Percentiles rank a stretch among this genome's conserved stretches.
Evolutionary conservation across 2,329 filamentous ascomycete species (phyloP).

Genomic region (Talaromyces sp.): DNA sequence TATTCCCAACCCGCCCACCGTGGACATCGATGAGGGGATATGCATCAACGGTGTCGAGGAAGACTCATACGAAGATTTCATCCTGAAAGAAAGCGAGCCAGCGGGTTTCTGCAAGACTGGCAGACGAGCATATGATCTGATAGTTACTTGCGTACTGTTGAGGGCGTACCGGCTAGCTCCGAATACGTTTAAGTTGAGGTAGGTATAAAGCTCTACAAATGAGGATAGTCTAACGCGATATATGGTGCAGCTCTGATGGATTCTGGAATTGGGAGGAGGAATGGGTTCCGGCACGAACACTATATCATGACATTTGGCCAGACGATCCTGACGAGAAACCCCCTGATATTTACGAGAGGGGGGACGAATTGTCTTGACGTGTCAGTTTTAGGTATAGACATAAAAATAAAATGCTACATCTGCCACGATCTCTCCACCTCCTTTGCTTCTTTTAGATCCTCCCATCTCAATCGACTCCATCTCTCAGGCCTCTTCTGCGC

Average conservation of each 20-base stretch:
- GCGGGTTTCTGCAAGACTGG: slow-evolving; percentile 1
- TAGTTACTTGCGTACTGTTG: slow-evolving; percentile 3
- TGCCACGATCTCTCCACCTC: slow-evolving; percentile 33
- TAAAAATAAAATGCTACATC: background rate
- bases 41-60: background rate
- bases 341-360: background rate
- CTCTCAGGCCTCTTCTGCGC: slow-evolving; percentile 45
- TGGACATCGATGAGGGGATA: background rate
- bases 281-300: background rate
- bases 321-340: background rate
- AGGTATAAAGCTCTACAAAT: background rate
- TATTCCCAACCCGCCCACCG: background rate
- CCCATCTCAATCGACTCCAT: slow-evolving; percentile 46
- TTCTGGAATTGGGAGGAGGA: background rate
- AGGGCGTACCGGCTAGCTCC: slow-evolving; percentile 3
- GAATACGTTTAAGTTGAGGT: background rate
- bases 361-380: background rate
- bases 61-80: background rate
- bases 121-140: background rate
- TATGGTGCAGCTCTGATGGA: background rate
- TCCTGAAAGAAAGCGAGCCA: background rate
- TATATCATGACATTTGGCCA: background rate
- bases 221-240: background rate
- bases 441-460: slow-evolving; percentile 27
- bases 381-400: background rate